A percentile compares a stretch with the other conserved stretches of the same genome.
These are phyloP conservation scores for Vanrija pseudolonga DNA, from an alignment of 1,284 basidiomycete genomes.

Conservation along the genomic window DNA sequence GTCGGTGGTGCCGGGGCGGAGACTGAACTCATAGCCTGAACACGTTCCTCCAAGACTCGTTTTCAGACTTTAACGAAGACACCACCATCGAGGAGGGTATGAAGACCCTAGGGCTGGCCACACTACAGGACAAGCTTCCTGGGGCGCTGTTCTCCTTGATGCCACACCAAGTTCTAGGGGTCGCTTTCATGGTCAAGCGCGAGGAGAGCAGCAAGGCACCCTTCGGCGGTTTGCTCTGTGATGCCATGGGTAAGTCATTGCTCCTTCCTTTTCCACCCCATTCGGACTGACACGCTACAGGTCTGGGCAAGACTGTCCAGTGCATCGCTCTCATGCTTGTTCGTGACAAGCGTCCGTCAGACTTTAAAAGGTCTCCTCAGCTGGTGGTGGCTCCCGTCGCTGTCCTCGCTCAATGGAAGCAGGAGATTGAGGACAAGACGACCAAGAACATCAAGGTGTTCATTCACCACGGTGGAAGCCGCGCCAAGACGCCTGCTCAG, in stretches of 20 bases:
- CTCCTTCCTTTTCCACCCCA: not conserved
- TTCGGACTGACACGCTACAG: slow-evolving; percentile 22
- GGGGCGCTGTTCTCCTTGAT: slow-evolving; percentile 36
- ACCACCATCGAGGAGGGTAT: slow-evolving; percentile 30
- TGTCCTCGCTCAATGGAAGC: slow-evolving; percentile 48
- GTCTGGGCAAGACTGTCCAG: slow-evolving; percentile 50
- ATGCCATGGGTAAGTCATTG: slow-evolving; percentile 29
- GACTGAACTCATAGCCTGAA: slow-evolving; percentile 20
- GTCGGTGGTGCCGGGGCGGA: not conserved
- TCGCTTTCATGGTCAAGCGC: slow-evolving; percentile 47
- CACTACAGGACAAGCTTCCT: slow-evolving; percentile 22
- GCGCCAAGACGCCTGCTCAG: slow-evolving; percentile 25
- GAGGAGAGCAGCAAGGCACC: slow-evolving; percentile 29
- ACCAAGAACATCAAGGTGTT: slow-evolving; percentile 29
- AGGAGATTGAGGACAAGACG: slow-evolving; percentile 49
- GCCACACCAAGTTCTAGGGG: slow-evolving; percentile 47
- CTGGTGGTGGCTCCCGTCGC: slow-evolving; percentile 50
- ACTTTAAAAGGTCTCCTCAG: slow-evolving; percentile 41
- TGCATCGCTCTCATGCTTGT: slow-evolving; percentile 44
- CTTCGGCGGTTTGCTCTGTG: slow-evolving; percentile 44
- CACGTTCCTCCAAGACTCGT: slow-evolving; percentile 33
- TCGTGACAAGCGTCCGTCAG: slow-evolving; percentile 35
- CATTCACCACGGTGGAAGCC: slow-evolving; percentile 45
- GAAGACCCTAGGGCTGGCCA: slow-evolving; percentile 23
- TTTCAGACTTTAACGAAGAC: slow-evolving; percentile 37